Percentiles rank a stretch among this genome's conserved stretches.
Evolutionary conservation across 2,329 filamentous ascomycete genomes (phyloP).

Genomic region (Cercospora citrullina): DNA sequence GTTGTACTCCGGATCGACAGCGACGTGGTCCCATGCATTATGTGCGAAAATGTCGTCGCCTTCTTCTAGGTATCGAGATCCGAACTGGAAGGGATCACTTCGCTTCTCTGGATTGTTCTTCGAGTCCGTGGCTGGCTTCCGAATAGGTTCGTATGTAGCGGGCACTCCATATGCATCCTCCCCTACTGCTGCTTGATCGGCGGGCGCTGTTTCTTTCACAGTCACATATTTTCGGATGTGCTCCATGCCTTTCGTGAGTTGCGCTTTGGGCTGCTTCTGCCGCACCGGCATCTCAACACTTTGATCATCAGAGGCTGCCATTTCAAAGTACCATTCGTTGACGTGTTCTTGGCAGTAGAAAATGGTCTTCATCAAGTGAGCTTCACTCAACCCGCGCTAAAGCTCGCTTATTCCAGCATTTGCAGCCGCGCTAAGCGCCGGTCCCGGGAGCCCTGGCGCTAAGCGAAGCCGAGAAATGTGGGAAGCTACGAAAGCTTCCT

Average conservation of each 20-base stretch:
- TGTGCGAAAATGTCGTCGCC: constrained; percentile 92
- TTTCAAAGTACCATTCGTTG: constrained; percentile 19
- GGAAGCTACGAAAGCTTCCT: background rate
- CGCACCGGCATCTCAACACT: constrained; percentile 23
- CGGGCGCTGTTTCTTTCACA: constrained; percentile 39
- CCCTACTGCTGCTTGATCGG: constrained; percentile 30
- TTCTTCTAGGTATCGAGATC: constrained; percentile 79
- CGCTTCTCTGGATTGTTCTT: constrained; percentile 78
- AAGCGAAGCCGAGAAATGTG: background rate
- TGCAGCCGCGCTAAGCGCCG: background rate
- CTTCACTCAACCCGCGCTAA: background rate
- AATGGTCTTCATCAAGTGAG: constrained; percentile 12
- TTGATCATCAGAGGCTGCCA: constrained; percentile 23
- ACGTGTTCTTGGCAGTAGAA: constrained; percentile 24
- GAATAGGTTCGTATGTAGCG: constrained; percentile 47
- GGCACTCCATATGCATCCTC: constrained; percentile 54
- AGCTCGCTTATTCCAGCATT: background rate
- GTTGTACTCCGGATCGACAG: constrained; percentile 84
- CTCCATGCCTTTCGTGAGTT: constrained; percentile 55
- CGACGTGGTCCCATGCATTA: constrained; percentile 98
- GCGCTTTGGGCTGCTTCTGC: constrained; percentile 41
- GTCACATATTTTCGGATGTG: constrained; percentile 54
- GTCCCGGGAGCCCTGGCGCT: background rate
- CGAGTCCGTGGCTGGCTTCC: constrained; percentile 59
- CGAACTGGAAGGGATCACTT: constrained; percentile 92